Evolutionary conservation across 1,284 basidiomycete genomes (phyloP).

Genomic region (Phellinidium pouzarii): DNA sequence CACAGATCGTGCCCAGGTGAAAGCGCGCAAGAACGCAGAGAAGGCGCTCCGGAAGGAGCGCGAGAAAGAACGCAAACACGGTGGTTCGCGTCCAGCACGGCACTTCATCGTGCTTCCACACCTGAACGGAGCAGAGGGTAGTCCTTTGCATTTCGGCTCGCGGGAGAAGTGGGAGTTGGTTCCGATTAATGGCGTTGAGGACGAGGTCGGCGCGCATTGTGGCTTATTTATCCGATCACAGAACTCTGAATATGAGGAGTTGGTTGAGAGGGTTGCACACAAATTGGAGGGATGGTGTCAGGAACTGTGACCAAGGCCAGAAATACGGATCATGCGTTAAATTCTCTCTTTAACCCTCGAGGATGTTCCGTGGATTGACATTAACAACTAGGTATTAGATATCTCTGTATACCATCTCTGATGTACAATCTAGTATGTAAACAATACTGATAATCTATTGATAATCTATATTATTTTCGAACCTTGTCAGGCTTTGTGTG

Average conservation of each 20-base stretch:
- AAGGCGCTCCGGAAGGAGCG: constrained; percentile 25
- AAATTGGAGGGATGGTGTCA: constrained; percentile 38
- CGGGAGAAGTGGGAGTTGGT: constrained; percentile 44
- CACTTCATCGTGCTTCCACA: constrained; percentile 47
- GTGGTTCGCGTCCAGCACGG: constrained; percentile 21
- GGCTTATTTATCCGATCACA: constrained; percentile 45
- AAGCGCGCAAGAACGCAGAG: constrained; percentile 24
- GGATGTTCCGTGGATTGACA: too few species aligned
- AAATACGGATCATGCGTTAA: too few species aligned
- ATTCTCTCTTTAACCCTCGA: too few species aligned
- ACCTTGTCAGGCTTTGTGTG: too few species aligned
- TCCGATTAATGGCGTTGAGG: constrained; percentile 38
- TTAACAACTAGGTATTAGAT: too few species aligned
- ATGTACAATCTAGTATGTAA: too few species aligned
- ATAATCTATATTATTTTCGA: too few species aligned
- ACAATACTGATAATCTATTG: too few species aligned
- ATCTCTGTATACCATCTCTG: too few species aligned
- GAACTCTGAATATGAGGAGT: constrained; percentile 43
- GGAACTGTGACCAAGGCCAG: too few species aligned
- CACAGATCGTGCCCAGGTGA: constrained; percentile 15
- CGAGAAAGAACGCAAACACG: constrained; percentile 25
- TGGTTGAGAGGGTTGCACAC: constrained; percentile 40
- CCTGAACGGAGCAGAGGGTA: not conserved
- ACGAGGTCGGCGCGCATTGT: constrained; percentile 49
- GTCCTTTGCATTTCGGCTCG: constrained; percentile 35